These are phyloP conservation scores for Cyberlindnera japonica DNA, from an alignment of 805 yeast species.

Conservation along the genomic window DNA sequence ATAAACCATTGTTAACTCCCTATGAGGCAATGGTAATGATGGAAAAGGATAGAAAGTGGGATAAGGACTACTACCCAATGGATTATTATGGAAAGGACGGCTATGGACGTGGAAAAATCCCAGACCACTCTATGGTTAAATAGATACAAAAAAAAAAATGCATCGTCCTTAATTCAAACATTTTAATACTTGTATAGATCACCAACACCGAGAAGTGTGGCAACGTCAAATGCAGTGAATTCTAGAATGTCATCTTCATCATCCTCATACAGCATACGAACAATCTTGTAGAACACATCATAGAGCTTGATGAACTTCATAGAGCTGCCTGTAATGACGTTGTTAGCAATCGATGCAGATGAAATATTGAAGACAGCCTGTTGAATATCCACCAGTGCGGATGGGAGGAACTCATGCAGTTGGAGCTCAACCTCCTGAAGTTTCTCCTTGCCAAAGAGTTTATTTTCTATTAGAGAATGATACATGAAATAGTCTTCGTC, in stretches of 20 bases:
- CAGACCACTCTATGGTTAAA: constrained; percentile 35
- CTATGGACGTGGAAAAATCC: constrained; percentile 82
- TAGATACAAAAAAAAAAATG: background rate
- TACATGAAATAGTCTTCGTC: constrained; percentile 63
- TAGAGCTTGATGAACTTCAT: constrained; percentile 43
- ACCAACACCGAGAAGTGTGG: constrained; percentile 70
- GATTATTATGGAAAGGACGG: constrained; percentile 90
- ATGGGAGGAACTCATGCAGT: constrained; percentile 52
- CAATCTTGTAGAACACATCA: constrained; percentile 33
- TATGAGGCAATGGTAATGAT: constrained; percentile 93
- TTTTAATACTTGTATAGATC: constrained; percentile 22
- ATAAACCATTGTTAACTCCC: constrained; percentile 87
- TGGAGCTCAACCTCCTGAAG: constrained; percentile 41
- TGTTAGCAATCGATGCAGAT: constrained; percentile 59
- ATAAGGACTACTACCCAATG: constrained; percentile 79
- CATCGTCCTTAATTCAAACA: background rate
- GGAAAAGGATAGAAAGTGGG: constrained; percentile 66
- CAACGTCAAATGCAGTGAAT: constrained; percentile 58
- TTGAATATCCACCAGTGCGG: constrained; percentile 58
- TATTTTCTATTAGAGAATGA: constrained; percentile 60
- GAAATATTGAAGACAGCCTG: constrained; percentile 54
- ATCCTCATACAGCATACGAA: constrained; percentile 34
- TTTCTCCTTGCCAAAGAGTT: constrained; percentile 44
- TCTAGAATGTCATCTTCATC: constrained; percentile 33
- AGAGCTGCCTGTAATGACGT: constrained; percentile 49